Base-by-base conservation (phyloP, 164 flowering plant species). In the Chimonanthus salicifolius region DNA sequence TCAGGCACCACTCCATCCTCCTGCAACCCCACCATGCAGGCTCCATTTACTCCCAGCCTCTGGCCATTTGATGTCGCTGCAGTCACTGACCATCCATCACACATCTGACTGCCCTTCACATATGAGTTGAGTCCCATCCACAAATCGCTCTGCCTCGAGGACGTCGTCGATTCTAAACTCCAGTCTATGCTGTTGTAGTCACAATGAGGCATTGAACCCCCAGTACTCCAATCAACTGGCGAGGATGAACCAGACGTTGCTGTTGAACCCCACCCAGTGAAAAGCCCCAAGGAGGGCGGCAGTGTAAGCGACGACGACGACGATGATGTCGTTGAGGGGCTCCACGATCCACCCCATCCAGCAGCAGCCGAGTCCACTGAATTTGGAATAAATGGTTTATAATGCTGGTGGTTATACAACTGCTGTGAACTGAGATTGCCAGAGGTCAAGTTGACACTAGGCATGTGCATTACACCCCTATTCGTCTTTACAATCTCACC, bases 161-260 rank as follows among this genome's bases (percentile, higher is more conserved):
- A 58, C 9, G 68, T 62, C 33, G 33, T n/a, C 47, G 80, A 62
- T n/a, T 88, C 87, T 77, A 91, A 74, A 15, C 87, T 82, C 96
- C 96, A 91, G 73, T 91, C 96, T 75, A 91, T 85, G 77, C 51
- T 86, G 48, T 85, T 78, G 79, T 91, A 91, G 65, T 91, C 94
- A n/a, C 83, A 88, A 33, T 81, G 84, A 2, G 76, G 74, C 80
- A 85, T 77, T 4, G 85, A 76, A 8, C 84, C 83, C 4, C 87
- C 83, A 0, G 78, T 75, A 74, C 78, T 85, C 97, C 97, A 91
- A 68, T 88, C 94, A 13, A 85, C 85, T 0, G 83, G 83, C 6
- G 90, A 83, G 13, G 86, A 72, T 3, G 88, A 77, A 15, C 88
- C 89, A 43, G 90, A 85, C 4, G 82, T 69, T 13, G 84, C 86